Base-by-base conservation (phyloP, 768 basidiomycete species). In the Strobilomyces dryophilus region DNA sequence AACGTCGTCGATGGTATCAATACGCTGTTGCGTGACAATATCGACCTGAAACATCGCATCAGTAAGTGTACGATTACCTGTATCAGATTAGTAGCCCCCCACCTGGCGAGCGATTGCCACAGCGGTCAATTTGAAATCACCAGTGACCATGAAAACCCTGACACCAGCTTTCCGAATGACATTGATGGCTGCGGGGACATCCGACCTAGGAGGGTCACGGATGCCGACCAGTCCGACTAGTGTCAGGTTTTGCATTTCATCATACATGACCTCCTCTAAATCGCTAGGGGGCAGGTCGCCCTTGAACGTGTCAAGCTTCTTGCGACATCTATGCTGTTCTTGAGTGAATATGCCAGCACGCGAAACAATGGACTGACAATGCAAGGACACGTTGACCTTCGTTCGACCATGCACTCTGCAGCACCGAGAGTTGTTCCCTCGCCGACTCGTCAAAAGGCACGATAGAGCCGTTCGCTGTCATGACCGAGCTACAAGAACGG, bases 61-160 rank as follows among this genome's bases (percentile, higher is more conserved):
- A 55, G 17, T 34, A 10, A 39, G 9, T n/a, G 37, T 5, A 1
- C 3, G 17, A 12, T 12, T 4, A 41, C 2, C 14, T 6, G 24
- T 64, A 39, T 66, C 20, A 27, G 66, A 41, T 18, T 6, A 29
- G 29, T 9, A 29, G 32, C 11, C 53, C 11, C 53, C 8, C 8
- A 80, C 79, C 57, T 76, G 72, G 35, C 70, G 66, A 0, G 76
- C 77, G 47, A 82, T 82, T 6, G 79, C 73, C 7, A 74, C 71
- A 0, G 80, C 81, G 0, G 81, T 82, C 56, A 79, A 65, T 43
- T 76, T 69, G 64, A 80, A 79, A 60, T 82, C 80, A 44, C 81
- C 81, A 0, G 81, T 82, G 21, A 82, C 71, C 79, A 82, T 82
- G 53, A 79, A 75, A 17, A 81, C 75, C 21, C 75, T 72, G 45